Percentiles rank a stretch among this genome's conserved stretches.
These are phyloP conservation scores for Coix lacrymajobi DNA, from an alignment of 176 grass and related monocot species.

Conservation along the genomic window DNA sequence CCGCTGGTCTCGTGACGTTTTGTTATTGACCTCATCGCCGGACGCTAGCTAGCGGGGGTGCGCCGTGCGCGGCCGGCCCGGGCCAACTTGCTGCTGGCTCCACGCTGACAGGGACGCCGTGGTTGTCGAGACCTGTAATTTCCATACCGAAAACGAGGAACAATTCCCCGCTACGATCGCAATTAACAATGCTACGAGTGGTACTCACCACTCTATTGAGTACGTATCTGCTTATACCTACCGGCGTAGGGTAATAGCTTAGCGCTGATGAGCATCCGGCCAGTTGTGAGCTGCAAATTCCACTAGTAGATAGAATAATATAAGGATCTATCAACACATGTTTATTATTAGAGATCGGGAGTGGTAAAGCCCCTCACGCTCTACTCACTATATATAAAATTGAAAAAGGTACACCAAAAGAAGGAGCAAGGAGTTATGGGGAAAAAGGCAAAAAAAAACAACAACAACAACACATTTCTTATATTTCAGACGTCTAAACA, in stretches of 20 bases:
- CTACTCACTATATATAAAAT: neutral
- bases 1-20: neutral
- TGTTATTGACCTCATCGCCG: neutral
- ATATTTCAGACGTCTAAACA: too few relatives aligned
- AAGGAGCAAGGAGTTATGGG: neutral
- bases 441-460: too few relatives aligned
- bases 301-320: neutral
- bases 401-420: neutral
- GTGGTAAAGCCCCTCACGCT: neutral
- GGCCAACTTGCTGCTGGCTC: neutral
- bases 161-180: neutral
- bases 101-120: neutral
- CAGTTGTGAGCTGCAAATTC: neutral
- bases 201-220: too few relatives aligned
- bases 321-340: neutral
- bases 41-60: neutral
- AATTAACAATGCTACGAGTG: neutral
- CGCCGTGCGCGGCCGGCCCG: neutral
- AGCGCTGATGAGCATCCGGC: neutral
- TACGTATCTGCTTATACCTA: neutral
- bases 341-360: neutral
- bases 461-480: too few relatives aligned
- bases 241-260: neutral
- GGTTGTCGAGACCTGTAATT: neutral
- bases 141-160: slow-evolving; percentile 33